A percentile compares a stretch with the other conserved stretches of the same genome.
These are phyloP conservation scores for Eremothecium cymbalariae DNA, from an alignment of 1,139 yeast genomes.

Conservation along the genomic window DNA sequence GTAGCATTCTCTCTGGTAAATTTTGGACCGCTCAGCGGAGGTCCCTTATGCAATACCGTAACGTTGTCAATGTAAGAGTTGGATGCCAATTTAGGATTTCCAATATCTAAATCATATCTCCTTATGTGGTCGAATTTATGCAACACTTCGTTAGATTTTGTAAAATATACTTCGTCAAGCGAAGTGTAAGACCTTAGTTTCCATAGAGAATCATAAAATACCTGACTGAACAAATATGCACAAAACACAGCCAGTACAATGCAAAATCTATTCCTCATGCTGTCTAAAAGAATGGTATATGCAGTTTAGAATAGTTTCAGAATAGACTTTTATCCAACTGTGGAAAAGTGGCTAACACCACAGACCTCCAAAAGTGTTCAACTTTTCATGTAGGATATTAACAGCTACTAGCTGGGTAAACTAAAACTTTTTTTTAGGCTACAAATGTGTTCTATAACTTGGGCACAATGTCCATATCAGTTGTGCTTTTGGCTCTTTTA, in stretches of 20 bases:
- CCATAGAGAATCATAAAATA: background rate
- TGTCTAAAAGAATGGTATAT: no score
- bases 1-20: constrained; percentile 49
- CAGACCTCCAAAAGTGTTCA: no score
- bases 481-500: constrained; percentile 8
- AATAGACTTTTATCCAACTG: no score
- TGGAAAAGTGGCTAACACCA: no score
- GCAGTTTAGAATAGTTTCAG: no score
- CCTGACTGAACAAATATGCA: background rate
- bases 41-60: constrained; percentile 40
- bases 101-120: constrained; percentile 4
- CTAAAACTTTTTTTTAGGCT: no score
- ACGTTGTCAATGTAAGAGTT: constrained; percentile 41
- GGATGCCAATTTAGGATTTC: constrained; percentile 37
- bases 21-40: constrained; percentile 28
- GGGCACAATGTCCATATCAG: no score
- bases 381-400: no score
- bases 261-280: no score
- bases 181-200: no score
- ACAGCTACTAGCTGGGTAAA: no score
- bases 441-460: no score
- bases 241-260: background rate
- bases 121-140: constrained; percentile 10
- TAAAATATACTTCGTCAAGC: constrained; percentile 5
- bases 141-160: constrained; percentile 6